Evolutionary conservation across 768 basidiomycete species (phyloP).

Genomic region (Leccinum imitatum): DNA sequence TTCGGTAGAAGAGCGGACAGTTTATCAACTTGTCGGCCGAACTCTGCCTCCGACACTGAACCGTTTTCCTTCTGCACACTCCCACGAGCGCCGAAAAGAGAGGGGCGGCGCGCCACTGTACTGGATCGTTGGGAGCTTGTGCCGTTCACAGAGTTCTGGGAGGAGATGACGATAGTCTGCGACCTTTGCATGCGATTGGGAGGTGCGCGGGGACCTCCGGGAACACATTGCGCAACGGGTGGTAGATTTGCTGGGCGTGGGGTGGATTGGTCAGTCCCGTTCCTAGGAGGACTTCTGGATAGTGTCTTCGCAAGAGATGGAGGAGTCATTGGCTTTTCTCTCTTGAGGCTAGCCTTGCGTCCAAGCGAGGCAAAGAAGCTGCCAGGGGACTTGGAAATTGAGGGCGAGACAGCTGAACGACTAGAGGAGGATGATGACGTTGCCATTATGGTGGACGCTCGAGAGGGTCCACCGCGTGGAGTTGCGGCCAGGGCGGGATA

Average conservation of each 20-base stretch:
- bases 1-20: constrained; percentile 70
- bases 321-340: constrained; percentile 33
- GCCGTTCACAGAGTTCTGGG: constrained; percentile 23
- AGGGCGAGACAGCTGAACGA: constrained; percentile 46
- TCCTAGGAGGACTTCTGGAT: constrained; percentile 37
- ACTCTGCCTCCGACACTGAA: constrained; percentile 41
- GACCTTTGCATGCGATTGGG: constrained; percentile 63
- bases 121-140: constrained; percentile 31
- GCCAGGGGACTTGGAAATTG: constrained; percentile 43
- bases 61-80: constrained; percentile 6
- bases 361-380: constrained; percentile 77
- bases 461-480: constrained; percentile 26
- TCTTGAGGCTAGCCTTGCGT: constrained; percentile 60
- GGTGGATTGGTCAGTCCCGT: constrained; percentile 23
- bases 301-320: constrained; percentile 37
- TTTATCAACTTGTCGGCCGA: constrained; percentile 67
- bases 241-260: constrained; percentile 34
- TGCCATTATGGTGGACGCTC: constrained; percentile 34
- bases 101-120: constrained; percentile 29
- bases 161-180: constrained; percentile 58
- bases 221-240: constrained; percentile 50
- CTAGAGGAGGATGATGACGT: constrained; percentile 47
- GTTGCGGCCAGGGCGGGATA: constrained; percentile 66
- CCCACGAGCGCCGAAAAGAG: constrained; percentile 29
- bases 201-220: constrained; percentile 73